phyloP scores from a whole-genome alignment of 495 filamentous ascomycete species.

The Aspergillus sparsus region DNA sequence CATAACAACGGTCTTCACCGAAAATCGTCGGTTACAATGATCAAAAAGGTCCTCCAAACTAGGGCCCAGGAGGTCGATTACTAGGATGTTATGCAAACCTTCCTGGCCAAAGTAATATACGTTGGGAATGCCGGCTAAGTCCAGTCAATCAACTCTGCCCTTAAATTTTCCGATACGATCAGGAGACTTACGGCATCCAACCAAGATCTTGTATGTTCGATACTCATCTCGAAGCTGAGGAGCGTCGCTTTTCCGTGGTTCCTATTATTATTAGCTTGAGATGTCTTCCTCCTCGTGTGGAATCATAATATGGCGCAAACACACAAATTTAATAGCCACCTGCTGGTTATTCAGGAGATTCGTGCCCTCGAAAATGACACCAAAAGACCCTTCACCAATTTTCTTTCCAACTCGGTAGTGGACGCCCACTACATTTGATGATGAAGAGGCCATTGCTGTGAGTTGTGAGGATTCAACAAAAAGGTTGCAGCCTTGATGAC shows the following conservation, averaged over 20 bases:
- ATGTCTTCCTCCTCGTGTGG: background rate
- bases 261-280: conserved; percentile 53
- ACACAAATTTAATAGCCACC: conserved; percentile 98
- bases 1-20: conserved; percentile 98
- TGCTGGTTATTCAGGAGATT: conserved; percentile 99
- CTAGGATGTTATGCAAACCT: conserved; percentile 97
- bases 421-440: conserved; percentile 97
- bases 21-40: conserved; percentile 93
- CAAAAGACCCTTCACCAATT: conserved; percentile 98
- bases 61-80: conserved; percentile 95
- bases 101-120: conserved; percentile 99
- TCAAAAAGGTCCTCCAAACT: conserved; percentile 98
- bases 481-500: conserved; percentile 26
- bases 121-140: conserved; percentile 92
- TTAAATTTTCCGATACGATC: background rate
- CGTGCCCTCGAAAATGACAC: conserved; percentile 98
- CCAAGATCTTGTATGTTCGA: conserved; percentile 98
- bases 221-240: conserved; percentile 98
- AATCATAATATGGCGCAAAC: conserved; percentile 36
- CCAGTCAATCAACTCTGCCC: conserved; percentile 24
- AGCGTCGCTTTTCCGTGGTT: conserved; percentile 98
- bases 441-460: conserved; percentile 80
- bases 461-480: conserved; percentile 21
- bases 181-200: conserved; percentile 89
- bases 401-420: conserved; percentile 99